phyloP scores from a whole-genome alignment of 148 eudicot genomes.

The Silene latifolia region DNA sequence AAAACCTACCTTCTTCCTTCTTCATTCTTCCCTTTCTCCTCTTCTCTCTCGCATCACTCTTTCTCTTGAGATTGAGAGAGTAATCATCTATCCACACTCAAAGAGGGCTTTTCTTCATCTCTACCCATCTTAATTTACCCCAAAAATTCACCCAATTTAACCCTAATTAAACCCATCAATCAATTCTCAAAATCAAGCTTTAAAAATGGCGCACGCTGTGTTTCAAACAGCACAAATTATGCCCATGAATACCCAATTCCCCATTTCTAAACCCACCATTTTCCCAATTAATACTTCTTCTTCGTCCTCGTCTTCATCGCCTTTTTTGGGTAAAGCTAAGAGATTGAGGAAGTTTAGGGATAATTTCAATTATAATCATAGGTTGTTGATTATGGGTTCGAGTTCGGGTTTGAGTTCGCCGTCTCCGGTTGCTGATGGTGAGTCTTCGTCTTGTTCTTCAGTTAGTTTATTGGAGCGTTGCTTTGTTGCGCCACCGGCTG shows the following conservation, averaged over 20 bases:
- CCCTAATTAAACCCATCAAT: no score
- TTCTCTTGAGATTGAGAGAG: slow-evolving; percentile 14
- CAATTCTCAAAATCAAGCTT: neutral
- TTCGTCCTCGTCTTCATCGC: neutral
- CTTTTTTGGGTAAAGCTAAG: neutral
- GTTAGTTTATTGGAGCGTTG: slow-evolving; percentile 57
- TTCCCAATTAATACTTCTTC: slow-evolving; percentile 12
- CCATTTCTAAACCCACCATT: slow-evolving; percentile 30
- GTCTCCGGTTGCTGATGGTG: slow-evolving; percentile 42
- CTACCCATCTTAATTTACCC: neutral
- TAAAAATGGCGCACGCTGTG: slow-evolving; percentile 53
- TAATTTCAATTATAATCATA: no score
- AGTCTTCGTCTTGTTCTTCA: slow-evolving; percentile 21
- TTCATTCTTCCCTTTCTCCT: neutral
- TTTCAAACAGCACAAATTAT: slow-evolving; percentile 60
- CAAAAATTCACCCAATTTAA: neutral
- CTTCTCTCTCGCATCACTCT: neutral
- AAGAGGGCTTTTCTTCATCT: neutral
- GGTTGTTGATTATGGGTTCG: slow-evolving; percentile 30
- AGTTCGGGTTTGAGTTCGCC: slow-evolving; percentile 19
- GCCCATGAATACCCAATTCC: slow-evolving; percentile 56
- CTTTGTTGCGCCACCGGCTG: slow-evolving; percentile 36
- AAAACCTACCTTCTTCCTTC: slow-evolving; percentile 13
- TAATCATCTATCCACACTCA: neutral
- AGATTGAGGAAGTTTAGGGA: slow-evolving; percentile 17